Evolutionary conservation across 1,284 basidiomycete species (phyloP).

Genomic region (Austroboletus niveus): DNA sequence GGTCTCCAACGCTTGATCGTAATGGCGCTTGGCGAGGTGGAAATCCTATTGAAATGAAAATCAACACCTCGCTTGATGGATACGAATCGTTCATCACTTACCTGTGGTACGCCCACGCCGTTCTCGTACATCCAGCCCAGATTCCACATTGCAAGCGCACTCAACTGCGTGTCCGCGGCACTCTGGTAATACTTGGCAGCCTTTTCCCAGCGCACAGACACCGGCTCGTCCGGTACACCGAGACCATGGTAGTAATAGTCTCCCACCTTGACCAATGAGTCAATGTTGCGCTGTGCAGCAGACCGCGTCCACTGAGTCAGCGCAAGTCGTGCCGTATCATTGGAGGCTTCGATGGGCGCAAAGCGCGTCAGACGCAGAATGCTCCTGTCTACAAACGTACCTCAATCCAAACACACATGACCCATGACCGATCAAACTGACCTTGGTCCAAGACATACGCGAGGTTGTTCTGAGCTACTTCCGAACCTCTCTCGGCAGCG

Average conservation of each 20-base stretch:
- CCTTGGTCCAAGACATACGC: slow-evolving; percentile 92
- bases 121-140: slow-evolving; percentile 99
- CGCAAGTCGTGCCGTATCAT: slow-evolving; percentile 78
- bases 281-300: slow-evolving; percentile 90
- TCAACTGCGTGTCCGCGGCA: slow-evolving; percentile 86
- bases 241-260: slow-evolving; percentile 94
- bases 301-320: slow-evolving; percentile 94
- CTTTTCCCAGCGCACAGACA: slow-evolving; percentile 70
- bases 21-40: slow-evolving; percentile 95
- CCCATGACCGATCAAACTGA: slow-evolving; percentile 30
- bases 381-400: slow-evolving; percentile 58
- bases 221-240: slow-evolving; percentile 66
- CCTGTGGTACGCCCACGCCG: slow-evolving; percentile 86
- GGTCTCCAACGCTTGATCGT: slow-evolving; percentile 86
- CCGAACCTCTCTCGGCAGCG: slow-evolving; percentile 89
- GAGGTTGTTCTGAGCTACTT: slow-evolving; percentile 94
- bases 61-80: not conserved
- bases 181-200: slow-evolving; percentile 93
- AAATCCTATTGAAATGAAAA: slow-evolving; percentile 70
- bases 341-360: slow-evolving; percentile 65
- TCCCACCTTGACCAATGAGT: slow-evolving; percentile 94
- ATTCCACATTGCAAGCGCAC: slow-evolving; percentile 97
- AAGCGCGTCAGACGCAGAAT: slow-evolving; percentile 68
- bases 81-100: slow-evolving; percentile 29
- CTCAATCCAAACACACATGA: not conserved